A percentile compares a stretch with the other conserved stretches of the same genome.
Conservation (phyloP, 2,329 filamentous ascomycete species). For the Cylindrodendrum hubeiense region DNA sequence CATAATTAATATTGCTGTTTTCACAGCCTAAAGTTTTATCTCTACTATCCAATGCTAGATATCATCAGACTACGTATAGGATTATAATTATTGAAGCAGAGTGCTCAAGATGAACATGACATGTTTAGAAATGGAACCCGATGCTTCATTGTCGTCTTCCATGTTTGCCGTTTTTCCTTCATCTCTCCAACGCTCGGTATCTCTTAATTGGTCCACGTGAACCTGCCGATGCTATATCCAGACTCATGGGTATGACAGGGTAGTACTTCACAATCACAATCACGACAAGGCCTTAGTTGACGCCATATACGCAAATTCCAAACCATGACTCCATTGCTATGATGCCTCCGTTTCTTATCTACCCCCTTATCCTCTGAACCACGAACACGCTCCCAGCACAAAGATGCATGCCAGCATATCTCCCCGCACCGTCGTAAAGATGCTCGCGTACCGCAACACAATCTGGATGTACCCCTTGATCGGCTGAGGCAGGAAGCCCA, state of each 20-base stretch:
- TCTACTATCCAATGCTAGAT: not conserved
- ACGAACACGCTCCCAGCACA: slow-evolving; percentile 73
- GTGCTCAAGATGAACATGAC: not conserved
- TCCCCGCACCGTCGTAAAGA: slow-evolving; percentile 77
- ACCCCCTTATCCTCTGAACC: slow-evolving; percentile 49
- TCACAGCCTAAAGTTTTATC: not conserved
- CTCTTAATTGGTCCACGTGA: not conserved
- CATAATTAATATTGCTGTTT: not conserved
- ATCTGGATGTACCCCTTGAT: slow-evolving; percentile 72
- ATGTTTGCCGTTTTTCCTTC: not conserved
- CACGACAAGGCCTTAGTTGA: not conserved
- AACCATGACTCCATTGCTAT: slow-evolving; percentile 14
- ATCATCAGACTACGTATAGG: too few relatives aligned
- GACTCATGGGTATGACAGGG: too few relatives aligned
- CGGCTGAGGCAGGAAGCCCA: slow-evolving; percentile 75
- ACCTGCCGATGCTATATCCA: not conserved
- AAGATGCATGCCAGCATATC: slow-evolving; percentile 85
- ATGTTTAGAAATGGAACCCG: not conserved
- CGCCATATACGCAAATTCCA: not conserved
- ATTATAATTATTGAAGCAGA: not conserved
- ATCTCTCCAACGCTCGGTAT: not conserved
- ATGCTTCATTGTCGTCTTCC: not conserved
- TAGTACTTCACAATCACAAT: not conserved
- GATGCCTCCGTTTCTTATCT: not conserved
- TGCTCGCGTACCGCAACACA: slow-evolving; percentile 74